A percentile compares a stretch with the other conserved stretches of the same genome.
These are phyloP conservation scores for Bondarzewia mesenterica DNA, from an alignment of 1,284 basidiomycete genomes.

Conservation along the genomic window DNA sequence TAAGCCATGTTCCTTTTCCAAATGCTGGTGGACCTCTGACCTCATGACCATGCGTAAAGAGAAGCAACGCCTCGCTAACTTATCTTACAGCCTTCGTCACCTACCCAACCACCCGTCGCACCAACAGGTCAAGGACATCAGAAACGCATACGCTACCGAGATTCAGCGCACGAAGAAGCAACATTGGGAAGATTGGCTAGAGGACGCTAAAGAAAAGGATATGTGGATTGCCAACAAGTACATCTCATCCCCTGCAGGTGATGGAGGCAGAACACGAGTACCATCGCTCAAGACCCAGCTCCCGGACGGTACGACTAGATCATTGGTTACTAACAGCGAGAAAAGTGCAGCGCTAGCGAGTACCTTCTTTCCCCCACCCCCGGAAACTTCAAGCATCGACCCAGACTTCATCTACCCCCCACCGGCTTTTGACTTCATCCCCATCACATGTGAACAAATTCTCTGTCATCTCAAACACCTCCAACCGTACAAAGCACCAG, in stretches of 20 bases:
- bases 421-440: not conserved
- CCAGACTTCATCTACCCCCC: not conserved
- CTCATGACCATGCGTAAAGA: slow-evolving; percentile 10
- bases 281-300: slow-evolving; percentile 18
- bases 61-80: not conserved
- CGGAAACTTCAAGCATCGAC: not conserved
- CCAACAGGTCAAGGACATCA: slow-evolving; percentile 17
- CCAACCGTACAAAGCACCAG: slow-evolving; percentile 23
- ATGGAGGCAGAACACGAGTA: slow-evolving; percentile 23
- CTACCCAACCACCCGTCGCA: slow-evolving; percentile 9
- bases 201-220: slow-evolving; percentile 14
- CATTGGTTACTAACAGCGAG: slow-evolving; percentile 15
- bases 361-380: slow-evolving; percentile 22
- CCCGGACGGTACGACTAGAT: not conserved
- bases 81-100: not conserved
- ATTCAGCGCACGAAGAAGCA: slow-evolving; percentile 24
- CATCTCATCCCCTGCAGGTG: slow-evolving; percentile 16
- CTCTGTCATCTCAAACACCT: not conserved
- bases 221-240: slow-evolving; percentile 27
- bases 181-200: slow-evolving; percentile 27
- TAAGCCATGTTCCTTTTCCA: slow-evolving; percentile 15
- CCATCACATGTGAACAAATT: not conserved
- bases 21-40: slow-evolving; percentile 25
- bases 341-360: slow-evolving; percentile 20
- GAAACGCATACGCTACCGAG: slow-evolving; percentile 18